Evolutionary conservation across 805 yeast genomes (phyloP).

Genomic region (Wickerhamomyces kurtzmanii): DNA sequence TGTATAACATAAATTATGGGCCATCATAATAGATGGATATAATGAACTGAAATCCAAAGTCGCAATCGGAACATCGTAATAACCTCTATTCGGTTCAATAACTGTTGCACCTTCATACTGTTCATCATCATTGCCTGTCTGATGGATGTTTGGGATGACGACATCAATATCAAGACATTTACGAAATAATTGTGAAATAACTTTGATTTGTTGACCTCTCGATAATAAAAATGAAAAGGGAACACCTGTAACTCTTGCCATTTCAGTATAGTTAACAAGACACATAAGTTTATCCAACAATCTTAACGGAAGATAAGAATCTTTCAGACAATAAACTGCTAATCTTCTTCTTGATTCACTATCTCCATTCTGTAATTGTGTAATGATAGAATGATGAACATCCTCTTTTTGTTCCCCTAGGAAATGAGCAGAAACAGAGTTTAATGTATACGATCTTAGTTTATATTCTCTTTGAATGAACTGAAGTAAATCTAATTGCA

Average conservation of each 20-base stretch:
- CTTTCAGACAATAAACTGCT: conserved; percentile 95
- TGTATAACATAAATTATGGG: conserved; percentile 94
- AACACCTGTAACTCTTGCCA: conserved; percentile 99
- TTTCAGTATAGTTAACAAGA: conserved; percentile 91
- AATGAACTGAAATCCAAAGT: conserved; percentile 95
- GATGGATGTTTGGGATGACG: conserved; percentile 83
- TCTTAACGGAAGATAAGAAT: conserved; percentile 86
- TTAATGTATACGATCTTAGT: conserved; percentile 86
- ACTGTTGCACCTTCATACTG: conserved; percentile 98
- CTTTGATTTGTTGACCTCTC: conserved; percentile 97
- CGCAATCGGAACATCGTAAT: conserved; percentile 94
- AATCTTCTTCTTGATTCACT: conserved; percentile 88
- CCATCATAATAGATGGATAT: conserved; percentile 99
- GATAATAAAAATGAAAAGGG: conserved; percentile 84
- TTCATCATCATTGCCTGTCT: conserved; percentile 74
- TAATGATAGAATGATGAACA: conserved; percentile 93
- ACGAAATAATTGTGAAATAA: conserved; percentile 87
- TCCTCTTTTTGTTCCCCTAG: conserved; percentile 95
- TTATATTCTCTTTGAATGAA: conserved; percentile 93
- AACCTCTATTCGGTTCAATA: conserved; percentile 93
- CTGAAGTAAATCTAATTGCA: conserved; percentile 89
- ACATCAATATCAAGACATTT: conserved; percentile 83
- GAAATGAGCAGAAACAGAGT: conserved; percentile 91
- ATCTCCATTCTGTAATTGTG: conserved; percentile 88
- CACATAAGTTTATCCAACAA: conserved; percentile 92